Evolutionary conservation across 208 protist genomes (phyloP).

Genomic region (Vickermania spadyakhi): DNA sequence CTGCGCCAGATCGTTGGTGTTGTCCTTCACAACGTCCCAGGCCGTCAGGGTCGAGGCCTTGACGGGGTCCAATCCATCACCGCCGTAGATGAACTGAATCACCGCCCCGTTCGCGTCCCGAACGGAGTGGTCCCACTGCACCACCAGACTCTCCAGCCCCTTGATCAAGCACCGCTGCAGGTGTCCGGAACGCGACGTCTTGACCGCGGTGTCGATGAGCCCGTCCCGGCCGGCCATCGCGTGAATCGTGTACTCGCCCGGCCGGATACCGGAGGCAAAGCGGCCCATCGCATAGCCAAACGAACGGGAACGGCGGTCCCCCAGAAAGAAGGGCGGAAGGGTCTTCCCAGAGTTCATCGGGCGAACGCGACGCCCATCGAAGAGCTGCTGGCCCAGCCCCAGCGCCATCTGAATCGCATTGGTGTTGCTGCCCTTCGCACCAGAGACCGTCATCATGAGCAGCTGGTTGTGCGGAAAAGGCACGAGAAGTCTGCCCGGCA

Average conservation of each 20-base stretch:
- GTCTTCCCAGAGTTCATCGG: slow-evolving; percentile 97
- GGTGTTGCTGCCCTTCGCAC: slow-evolving; percentile 98
- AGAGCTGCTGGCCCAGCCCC: slow-evolving; percentile 95
- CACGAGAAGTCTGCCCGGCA: slow-evolving; percentile 79
- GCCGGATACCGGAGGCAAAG: slow-evolving; percentile 99
- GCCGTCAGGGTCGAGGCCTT: slow-evolving; percentile 89
- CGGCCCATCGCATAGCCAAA: slow-evolving; percentile 90
- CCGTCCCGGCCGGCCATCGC: slow-evolving; percentile 99
- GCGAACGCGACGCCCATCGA: slow-evolving; percentile 96
- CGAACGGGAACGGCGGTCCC: slow-evolving; percentile 64
- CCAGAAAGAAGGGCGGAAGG: slow-evolving; percentile 86
- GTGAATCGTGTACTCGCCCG: slow-evolving; percentile 99
- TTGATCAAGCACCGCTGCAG: slow-evolving; percentile 97
- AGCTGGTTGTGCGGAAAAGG: slow-evolving; percentile 98
- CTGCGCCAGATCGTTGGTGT: slow-evolving; percentile 47
- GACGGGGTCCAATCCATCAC: slow-evolving; percentile 96
- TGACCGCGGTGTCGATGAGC: slow-evolving; percentile 99
- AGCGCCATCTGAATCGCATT: slow-evolving; percentile 98
- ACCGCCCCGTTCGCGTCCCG: slow-evolving; percentile 92
- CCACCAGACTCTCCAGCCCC: slow-evolving; percentile 90
- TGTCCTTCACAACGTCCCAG: slow-evolving; percentile 90
- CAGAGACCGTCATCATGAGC: slow-evolving; percentile 97
- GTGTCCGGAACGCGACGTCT: slow-evolving; percentile 99
- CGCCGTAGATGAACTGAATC: slow-evolving; percentile 98
- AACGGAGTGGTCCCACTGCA: slow-evolving; percentile 95